A percentile compares a stretch with the other conserved stretches of the same genome.
These are phyloP conservation scores for Trichoderma pleuroti DNA, from an alignment of 2,329 filamentous ascomycete species.

Conservation along the genomic window DNA sequence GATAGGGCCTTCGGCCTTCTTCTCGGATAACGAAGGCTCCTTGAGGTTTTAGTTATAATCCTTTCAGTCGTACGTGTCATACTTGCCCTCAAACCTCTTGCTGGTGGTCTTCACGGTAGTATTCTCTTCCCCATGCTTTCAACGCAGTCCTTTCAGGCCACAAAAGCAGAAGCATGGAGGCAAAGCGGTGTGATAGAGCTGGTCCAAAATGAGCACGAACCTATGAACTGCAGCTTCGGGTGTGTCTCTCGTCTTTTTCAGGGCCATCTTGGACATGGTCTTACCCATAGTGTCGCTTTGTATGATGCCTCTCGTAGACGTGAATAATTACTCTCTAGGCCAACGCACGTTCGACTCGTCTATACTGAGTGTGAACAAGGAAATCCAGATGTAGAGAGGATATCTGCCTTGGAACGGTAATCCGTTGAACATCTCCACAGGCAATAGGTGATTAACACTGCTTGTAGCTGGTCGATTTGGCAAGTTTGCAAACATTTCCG, in stretches of 20 bases:
- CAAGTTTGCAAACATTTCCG: neutral
- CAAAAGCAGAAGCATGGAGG: neutral
- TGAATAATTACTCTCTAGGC: neutral
- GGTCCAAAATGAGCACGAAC: neutral
- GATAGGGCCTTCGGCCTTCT: neutral
- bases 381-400: neutral
- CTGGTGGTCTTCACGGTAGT: neutral
- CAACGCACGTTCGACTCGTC: neutral
- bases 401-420: neutral
- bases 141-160: neutral
- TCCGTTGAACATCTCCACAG: neutral
- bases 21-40: neutral
- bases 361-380: neutral
- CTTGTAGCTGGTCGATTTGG: neutral
- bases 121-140: neutral
- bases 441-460: neutral
- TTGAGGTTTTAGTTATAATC: neutral
- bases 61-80: too few relatives aligned
- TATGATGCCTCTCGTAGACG: neutral
- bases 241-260: neutral
- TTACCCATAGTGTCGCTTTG: neutral
- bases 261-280: neutral
- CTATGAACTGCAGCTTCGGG: neutral
- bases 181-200: neutral
- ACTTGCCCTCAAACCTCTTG: neutral